phyloP scores from a whole-genome alignment of 192 early-diverging fungal genomes.

The Phlyctochytrium planicorne region DNA sequence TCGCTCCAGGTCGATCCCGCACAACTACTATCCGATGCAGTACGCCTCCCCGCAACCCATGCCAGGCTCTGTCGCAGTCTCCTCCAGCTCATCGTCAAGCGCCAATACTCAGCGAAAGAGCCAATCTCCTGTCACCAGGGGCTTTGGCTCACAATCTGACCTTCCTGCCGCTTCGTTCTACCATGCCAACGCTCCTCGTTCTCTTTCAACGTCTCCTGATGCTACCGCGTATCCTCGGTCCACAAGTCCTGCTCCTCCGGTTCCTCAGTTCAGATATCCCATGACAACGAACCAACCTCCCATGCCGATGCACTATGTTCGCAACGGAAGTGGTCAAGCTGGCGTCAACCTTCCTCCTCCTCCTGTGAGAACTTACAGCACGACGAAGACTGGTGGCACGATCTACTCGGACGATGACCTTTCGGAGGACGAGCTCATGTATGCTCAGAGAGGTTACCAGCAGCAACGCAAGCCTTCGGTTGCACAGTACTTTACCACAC shows the following conservation, averaged over 20 bases:
- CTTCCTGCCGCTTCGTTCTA: background rate
- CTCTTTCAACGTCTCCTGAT: background rate
- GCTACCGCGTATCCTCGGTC: background rate
- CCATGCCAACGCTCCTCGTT: background rate
- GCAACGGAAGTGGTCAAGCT: background rate
- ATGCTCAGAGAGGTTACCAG: no score
- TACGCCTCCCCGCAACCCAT: no score
- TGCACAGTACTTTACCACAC: no score
- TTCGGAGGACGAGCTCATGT: background rate
- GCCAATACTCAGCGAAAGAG: background rate
- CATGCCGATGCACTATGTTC: background rate
- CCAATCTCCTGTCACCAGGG: background rate
- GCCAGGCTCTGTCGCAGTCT: background rate
- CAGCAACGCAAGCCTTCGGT: no score
- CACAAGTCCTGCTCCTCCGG: background rate
- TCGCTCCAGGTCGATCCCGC: constrained; percentile 31
- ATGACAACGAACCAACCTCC: no score
- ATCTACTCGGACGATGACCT: background rate
- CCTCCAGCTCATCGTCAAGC: no score
- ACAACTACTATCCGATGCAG: constrained; percentile 32
- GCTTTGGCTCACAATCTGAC: background rate
- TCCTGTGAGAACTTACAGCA: background rate
- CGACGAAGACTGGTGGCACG: background rate
- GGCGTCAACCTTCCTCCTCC: background rate
- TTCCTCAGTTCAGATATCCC: no score